Conservation (phyloP, 2,329 filamentous ascomycete genomes). For the Fonsecaea multimorphosa region DNA sequence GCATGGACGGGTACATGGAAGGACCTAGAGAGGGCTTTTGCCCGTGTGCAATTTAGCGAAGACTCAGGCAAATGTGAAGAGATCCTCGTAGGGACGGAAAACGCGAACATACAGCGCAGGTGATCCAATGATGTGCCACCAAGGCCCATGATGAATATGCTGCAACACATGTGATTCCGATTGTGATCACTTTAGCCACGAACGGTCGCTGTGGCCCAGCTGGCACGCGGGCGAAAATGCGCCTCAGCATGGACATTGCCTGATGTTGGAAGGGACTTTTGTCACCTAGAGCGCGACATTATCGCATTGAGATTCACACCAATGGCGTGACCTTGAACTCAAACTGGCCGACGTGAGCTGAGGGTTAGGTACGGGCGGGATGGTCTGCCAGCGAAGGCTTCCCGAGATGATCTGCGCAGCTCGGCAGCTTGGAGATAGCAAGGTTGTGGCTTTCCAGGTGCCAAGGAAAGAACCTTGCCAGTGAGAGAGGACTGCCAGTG, state of each 20-base stretch:
- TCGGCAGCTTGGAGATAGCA: neutral
- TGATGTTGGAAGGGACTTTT: neutral
- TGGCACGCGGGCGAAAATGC: constrained; percentile 5
- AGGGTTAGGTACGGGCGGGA: neutral
- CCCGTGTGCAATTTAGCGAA: neutral
- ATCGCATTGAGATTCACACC: neutral
- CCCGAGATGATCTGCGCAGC: neutral
- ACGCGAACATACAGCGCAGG: constrained; percentile 17
- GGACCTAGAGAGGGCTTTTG: constrained; percentile 59
- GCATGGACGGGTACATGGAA: constrained; percentile 88
- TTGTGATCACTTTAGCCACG: constrained; percentile 1
- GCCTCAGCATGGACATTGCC: constrained; percentile 11
- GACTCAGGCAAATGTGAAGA: neutral
- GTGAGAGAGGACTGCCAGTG: too few species aligned
- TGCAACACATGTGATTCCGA: constrained; percentile 21
- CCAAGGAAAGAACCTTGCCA: neutral
- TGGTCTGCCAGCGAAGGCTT: neutral
- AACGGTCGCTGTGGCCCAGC: constrained; percentile 6
- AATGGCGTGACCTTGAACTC: neutral
- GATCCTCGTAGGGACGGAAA: neutral
- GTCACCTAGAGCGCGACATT: constrained; percentile 3
- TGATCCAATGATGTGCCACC: constrained; percentile 22
- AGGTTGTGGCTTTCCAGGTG: neutral
- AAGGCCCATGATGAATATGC: constrained; percentile 20
- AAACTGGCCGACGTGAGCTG: neutral